Conservation (phyloP, 2,329 filamentous ascomycete species). For the Metarhizium sp. region DNA sequence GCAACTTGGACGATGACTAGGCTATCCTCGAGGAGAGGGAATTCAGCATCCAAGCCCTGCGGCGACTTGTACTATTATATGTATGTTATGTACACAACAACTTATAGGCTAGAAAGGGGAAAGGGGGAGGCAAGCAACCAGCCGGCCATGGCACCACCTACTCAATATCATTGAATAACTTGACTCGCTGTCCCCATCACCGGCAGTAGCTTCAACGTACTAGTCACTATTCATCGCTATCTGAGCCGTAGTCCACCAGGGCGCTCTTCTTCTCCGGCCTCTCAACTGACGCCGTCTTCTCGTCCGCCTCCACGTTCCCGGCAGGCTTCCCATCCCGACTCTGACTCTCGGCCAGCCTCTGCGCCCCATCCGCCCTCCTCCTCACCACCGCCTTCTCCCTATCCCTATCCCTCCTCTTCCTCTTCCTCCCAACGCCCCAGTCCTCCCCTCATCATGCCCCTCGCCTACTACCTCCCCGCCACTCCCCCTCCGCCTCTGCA, state of each 20-base stretch:
- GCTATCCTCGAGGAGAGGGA: not conserved
- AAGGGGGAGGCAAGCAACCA: not conserved
- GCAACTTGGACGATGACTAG: conserved; percentile 28
- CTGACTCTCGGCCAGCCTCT: not conserved
- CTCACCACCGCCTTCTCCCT: conserved; percentile 26
- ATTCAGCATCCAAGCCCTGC: not conserved
- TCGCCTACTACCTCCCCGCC: conserved; percentile 10
- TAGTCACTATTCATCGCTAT: conserved; percentile 29
- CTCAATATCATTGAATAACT: conserved; percentile 1
- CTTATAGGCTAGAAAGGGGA: not conserved
- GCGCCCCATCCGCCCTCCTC: conserved; percentile 11
- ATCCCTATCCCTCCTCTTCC: conserved; percentile 26
- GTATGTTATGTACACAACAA: not conserved
- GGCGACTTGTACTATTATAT: not conserved
- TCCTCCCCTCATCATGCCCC: conserved; percentile 12
- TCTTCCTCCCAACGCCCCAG: conserved; percentile 25
- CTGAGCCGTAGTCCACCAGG: conserved; percentile 48
- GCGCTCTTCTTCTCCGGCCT: conserved; percentile 13
- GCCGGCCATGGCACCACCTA: not conserved
- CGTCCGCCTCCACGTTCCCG: conserved; percentile 7
- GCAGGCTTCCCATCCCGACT: conserved; percentile 8
- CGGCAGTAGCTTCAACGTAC: not conserved
- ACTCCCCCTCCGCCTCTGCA: conserved; percentile 30
- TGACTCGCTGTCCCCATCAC: not conserved
- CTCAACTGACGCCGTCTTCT: conserved; percentile 3